Base-by-base conservation (phyloP, 1,139 yeast genomes). In the Neolecta irregularis region DNA sequence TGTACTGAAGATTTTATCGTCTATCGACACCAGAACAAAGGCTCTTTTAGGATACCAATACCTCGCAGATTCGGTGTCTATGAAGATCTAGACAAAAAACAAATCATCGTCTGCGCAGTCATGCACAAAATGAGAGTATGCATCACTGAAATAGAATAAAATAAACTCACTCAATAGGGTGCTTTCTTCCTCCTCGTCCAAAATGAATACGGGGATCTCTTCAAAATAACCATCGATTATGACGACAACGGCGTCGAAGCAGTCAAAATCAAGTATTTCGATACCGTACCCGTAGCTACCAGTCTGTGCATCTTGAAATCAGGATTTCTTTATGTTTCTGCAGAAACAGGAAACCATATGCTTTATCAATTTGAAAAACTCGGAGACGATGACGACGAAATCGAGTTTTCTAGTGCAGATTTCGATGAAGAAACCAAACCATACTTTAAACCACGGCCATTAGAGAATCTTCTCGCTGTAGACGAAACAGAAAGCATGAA, bases 361-460 rank as follows among this genome's bases (percentile, higher is more conserved):
- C 59, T 78, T 19, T 80, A 74, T 48, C 93, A 81, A 52, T 77
- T 83, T 50, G 83, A 76, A 42, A 69, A 69, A 39, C 59, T 85
- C 28, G 95, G 92, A 1, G 72, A 66, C 32, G 67, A 64, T 30
- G 66, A 57, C 24, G 58, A 57, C 20, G 56, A 51, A 36, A 53
- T 29, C 36, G 50, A 45, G 23, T 57, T 58, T 48, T 43, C 41
- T 5, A 59, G 65, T 2, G 37, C 44, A 2, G 50, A 52, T 38
- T 49, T 49, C 53, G 3, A 47, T 54, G 23, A 53, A 50, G 38
- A 43, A 3, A 47, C 47, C 13, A 48, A 49, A 5, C 47, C 54
- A 2, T 38, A 41, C 6, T 63, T 64, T 38, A 26, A 39, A 6
- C 47, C 46, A 3, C 38, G 58, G 44, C 49, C 60, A 45, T 37